phyloP scores from a whole-genome alignment of 192 early-diverging fungal genomes.

The Neocallimastix lanati region DNA sequence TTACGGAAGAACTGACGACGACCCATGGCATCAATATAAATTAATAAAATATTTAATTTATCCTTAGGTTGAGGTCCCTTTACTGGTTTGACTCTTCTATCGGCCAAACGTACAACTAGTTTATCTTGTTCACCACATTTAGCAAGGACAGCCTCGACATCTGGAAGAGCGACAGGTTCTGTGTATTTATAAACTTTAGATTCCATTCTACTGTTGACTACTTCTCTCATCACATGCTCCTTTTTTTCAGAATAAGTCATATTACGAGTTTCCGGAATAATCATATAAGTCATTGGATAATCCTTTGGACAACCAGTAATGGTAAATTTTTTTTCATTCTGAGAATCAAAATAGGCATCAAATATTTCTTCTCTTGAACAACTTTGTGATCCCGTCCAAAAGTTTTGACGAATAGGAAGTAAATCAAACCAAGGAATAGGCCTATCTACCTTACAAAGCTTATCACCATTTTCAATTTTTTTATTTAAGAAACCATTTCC shows the following conservation, averaged over 20 bases:
- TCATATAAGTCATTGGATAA: neutral
- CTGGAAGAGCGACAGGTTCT: neutral
- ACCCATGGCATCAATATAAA: conserved; percentile 30
- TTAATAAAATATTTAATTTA: conserved; percentile 24
- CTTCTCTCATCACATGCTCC: neutral
- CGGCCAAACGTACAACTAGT: neutral
- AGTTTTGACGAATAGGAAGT: conserved; percentile 27
- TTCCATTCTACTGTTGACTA: neutral
- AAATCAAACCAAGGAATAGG: conserved; percentile 13
- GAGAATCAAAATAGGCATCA: neutral
- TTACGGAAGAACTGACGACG: conserved; percentile 33
- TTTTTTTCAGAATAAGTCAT: neutral
- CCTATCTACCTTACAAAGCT: neutral
- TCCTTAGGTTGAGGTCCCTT: neutral
- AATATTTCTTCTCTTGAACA: neutral
- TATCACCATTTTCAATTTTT: neutral
- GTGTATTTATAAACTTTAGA: neutral
- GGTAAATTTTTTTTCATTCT: neutral
- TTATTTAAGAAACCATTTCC: neutral
- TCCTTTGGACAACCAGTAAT: neutral
- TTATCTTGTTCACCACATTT: neutral
- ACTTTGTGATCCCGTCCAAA: conserved; percentile 29
- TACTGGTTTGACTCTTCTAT: neutral
- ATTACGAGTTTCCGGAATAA: neutral
- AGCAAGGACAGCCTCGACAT: neutral